phyloP scores from a whole-genome alignment of 495 filamentous ascomycete species.

The Talaromyces liani region DNA sequence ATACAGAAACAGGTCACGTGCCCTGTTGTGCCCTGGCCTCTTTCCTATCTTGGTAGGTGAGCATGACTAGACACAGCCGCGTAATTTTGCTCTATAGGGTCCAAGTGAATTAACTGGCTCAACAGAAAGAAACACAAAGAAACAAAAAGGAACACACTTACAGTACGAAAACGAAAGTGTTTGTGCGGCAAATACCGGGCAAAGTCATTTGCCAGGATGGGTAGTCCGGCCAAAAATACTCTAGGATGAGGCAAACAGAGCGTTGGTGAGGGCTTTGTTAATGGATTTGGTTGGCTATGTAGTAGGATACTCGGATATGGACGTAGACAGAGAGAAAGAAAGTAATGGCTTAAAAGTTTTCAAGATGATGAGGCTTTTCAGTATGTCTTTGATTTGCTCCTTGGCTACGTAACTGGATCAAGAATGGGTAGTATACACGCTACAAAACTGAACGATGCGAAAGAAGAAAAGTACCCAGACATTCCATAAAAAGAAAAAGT shows the following conservation, averaged over 20 bases:
- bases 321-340: background rate
- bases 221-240: background rate
- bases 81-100: background rate
- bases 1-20: background rate
- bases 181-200: background rate
- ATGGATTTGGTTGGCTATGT: too few relatives aligned
- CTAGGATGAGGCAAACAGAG: background rate
- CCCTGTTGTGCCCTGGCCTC: background rate
- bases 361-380: background rate
- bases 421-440: background rate
- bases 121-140: background rate
- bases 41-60: background rate
- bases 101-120: background rate
- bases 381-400: too few relatives aligned
- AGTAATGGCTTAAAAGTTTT: background rate
- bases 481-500: background rate
- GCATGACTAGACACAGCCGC: background rate
- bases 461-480: background rate
- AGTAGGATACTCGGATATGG: background rate
- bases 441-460: background rate
- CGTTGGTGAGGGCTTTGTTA: background rate
- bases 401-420: background rate
- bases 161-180: background rate
- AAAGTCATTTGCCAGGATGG: background rate
- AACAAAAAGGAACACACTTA: background rate